Evolutionary conservation across 108 stramenopile species (phyloP), one percentile per base, ranked within the genome.

Genomic region (Ochromonas danica): DNA sequence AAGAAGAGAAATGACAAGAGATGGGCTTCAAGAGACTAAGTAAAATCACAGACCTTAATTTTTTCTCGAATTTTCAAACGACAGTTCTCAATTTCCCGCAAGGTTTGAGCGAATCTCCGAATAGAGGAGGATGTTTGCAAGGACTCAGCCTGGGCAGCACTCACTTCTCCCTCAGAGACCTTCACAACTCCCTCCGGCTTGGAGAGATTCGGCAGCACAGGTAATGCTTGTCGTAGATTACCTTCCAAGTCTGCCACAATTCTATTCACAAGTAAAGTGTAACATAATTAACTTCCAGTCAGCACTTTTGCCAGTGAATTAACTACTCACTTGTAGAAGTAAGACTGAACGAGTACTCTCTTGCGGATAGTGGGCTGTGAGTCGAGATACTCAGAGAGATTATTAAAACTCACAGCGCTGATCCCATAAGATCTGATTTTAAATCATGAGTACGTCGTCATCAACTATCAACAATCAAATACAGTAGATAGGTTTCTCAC

Each of bases 271-370:
- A 67, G 17, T 6, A 28, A 10, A 31, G 63, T 31, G 6, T 36
- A 36, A 10, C 25, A 14, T 67, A 67, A 10, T 67, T 3, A 67
- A 67, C 25, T 6, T 14, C 35, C 3, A 35, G 10, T 57, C 17
- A 22, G 10, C 10, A 57, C 63, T 35, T 14, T 33, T 14, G 35
- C 31, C 6, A 28, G 10, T 36, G 31, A 28, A 25, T 14, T 36
- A 3, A 67, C 31, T 6, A 67, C 31, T 28, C 25, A 67, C 63
- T 33, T 67, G 63, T 67, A 67, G 27, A 67, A 67, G 25, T 67
- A 67, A 10, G 63, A 22, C 31, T 67, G 63, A 3, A 67, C 6
- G 3, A 67, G 35, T 28, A 67, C 31, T 35, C 31, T 28, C 63
- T 67, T 67, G 3, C 31, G 3, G 14, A 67, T 28, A 33, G 10